Percentiles rank a stretch among this genome's conserved stretches.
Evolutionary conservation across 106 monocot species (phyloP).

Genomic region (Phalaenopsis aphrodite): DNA sequence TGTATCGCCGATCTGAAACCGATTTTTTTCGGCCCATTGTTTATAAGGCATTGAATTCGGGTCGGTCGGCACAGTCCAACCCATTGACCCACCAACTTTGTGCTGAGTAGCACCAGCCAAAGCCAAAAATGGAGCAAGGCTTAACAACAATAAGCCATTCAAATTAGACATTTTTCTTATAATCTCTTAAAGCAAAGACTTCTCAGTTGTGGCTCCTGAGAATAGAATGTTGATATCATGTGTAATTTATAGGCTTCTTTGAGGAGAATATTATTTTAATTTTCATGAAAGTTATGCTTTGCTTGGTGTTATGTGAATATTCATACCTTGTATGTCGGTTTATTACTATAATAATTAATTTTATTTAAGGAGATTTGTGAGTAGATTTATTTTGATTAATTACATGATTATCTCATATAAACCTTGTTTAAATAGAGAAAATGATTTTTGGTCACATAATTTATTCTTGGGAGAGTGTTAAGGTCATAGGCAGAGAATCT

Average conservation of each 20-base stretch:
- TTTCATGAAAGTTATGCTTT: constrained; percentile 26
- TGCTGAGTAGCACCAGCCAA: constrained; percentile 47
- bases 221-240: neutral
- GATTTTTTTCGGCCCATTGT: constrained; percentile 35
- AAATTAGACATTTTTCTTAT: neutral
- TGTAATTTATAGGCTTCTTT: constrained; percentile 25
- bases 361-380: neutral
- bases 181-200: neutral
- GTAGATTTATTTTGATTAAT: too few relatives aligned
- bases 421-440: too few relatives aligned
- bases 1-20: constrained; percentile 48
- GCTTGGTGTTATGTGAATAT: constrained; percentile 29
- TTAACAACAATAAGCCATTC: constrained; percentile 12
- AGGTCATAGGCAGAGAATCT: too few relatives aligned
- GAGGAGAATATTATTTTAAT: neutral
- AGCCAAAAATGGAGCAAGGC: constrained; percentile 21
- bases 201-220: neutral
- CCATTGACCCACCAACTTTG: constrained; percentile 51
- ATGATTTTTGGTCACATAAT: too few relatives aligned
- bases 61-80: constrained; percentile 47
- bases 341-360: neutral
- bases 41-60: constrained; percentile 38
- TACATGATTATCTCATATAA: too few relatives aligned
- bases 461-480: too few relatives aligned
- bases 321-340: constrained; percentile 19